Evolutionary conservation across 148 eudicot genomes (phyloP).

Genomic region (Rheum nobile): DNA sequence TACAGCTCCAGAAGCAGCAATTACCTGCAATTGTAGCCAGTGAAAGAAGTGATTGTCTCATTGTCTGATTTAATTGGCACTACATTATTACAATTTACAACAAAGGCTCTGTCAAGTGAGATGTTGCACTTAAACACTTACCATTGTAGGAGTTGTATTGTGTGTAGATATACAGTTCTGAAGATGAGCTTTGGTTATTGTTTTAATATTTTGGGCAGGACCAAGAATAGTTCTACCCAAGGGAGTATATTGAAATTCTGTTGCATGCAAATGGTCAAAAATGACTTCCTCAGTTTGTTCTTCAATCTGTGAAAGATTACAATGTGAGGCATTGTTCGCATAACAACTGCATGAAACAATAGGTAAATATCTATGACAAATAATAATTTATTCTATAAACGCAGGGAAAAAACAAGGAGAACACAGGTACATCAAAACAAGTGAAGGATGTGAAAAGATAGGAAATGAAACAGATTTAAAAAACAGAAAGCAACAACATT

Average conservation of each 20-base stretch:
- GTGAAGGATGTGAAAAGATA: background rate
- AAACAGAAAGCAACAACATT: background rate
- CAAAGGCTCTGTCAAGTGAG: background rate
- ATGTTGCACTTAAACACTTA: slow-evolving; percentile 19
- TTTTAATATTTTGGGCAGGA: slow-evolving; percentile 64
- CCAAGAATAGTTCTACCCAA: slow-evolving; percentile 94
- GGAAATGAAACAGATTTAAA: background rate
- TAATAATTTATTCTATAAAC: background rate
- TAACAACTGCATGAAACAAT: background rate
- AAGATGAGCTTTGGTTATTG: slow-evolving; percentile 56
- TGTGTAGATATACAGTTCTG: slow-evolving; percentile 66
- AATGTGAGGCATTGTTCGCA: background rate
- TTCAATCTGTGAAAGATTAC: no score
- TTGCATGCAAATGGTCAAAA: no score
- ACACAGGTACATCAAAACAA: background rate
- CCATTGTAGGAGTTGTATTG: slow-evolving; percentile 80
- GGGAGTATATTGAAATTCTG: slow-evolving; percentile 85
- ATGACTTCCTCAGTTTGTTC: no score
- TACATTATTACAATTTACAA: background rate
- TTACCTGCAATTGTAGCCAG: no score
- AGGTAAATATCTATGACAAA: background rate
- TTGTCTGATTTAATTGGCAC: background rate
- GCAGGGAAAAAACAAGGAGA: background rate
- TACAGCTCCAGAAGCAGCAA: no score
- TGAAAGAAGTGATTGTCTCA: background rate